phyloP scores from a whole-genome alignment of 768 basidiomycete species.

The Lactarius akahatsu region DNA sequence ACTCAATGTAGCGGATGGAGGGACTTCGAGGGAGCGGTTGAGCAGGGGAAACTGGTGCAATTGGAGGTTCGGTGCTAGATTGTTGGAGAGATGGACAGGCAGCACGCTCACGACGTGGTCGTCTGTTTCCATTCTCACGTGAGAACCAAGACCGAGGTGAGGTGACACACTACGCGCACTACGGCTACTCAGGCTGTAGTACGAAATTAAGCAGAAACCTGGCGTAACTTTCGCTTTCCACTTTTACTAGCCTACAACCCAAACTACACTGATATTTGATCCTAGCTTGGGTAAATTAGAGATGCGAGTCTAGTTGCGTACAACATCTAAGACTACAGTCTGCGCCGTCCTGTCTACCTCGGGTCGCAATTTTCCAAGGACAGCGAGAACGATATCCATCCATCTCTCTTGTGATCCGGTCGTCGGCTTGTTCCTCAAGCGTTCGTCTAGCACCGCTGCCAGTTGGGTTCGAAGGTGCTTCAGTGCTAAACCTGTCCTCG shows the following conservation, averaged over 20 bases:
- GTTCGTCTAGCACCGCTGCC: constrained; percentile 54
- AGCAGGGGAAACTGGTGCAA: constrained; percentile 82
- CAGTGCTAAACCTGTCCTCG: constrained; percentile 76
- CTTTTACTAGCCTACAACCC: not conserved
- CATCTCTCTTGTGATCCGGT: constrained; percentile 60
- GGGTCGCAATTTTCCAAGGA: constrained; percentile 52
- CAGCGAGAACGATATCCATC: constrained; percentile 68
- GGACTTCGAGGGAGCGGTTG: constrained; percentile 68
- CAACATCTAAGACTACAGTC: constrained; percentile 18
- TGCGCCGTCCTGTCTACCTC: constrained; percentile 11
- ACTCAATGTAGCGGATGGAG: constrained; percentile 67
- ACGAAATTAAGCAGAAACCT: too few species aligned
- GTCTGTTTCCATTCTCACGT: constrained; percentile 35
- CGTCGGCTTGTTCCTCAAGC: constrained; percentile 63
- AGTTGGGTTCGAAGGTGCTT: constrained; percentile 74
- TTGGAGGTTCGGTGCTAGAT: constrained; percentile 61
- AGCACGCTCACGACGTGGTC: constrained; percentile 67
- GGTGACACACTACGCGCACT: too few species aligned
- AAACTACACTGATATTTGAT: not conserved
- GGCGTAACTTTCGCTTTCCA: not conserved
- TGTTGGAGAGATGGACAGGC: constrained; percentile 70
- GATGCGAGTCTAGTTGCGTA: constrained; percentile 19
- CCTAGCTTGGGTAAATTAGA: not conserved
- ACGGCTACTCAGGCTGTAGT: too few species aligned
- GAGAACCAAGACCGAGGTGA: not conserved